These are phyloP conservation scores for Ophiostoma australiae DNA, from an alignment of 2,329 filamentous ascomycete genomes.

Conservation along the genomic window DNA sequence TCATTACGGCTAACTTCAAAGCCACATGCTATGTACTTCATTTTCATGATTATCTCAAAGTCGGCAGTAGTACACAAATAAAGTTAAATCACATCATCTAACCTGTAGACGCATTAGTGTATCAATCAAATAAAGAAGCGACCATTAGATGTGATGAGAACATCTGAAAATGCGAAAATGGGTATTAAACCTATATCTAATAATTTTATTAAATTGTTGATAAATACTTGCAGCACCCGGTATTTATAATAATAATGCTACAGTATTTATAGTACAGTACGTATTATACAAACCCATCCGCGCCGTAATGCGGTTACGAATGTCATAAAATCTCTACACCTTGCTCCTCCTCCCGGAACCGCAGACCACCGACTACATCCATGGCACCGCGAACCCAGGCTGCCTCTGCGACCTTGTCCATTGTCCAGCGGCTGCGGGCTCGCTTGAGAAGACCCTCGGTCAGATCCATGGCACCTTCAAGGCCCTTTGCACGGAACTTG, in stretches of 20 bases:
- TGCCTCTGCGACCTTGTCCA: conserved; percentile 66
- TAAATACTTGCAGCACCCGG: neutral
- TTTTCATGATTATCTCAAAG: conserved; percentile 16
- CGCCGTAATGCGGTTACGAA: neutral
- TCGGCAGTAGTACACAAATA: neutral
- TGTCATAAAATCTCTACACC: conserved; percentile 46
- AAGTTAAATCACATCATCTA: neutral
- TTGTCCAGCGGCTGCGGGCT: conserved; percentile 68
- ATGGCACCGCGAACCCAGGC: conserved; percentile 77
- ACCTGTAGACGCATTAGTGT: too few species aligned
- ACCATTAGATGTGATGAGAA: too few species aligned
- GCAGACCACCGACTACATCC: conserved; percentile 57
- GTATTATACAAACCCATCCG: neutral
- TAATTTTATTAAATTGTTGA: neutral
- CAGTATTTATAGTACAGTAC: neutral
- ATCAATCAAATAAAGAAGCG: too few species aligned
- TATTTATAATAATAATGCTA: neutral
- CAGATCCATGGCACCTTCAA: conserved; percentile 71
- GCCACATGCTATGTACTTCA: conserved; percentile 30
- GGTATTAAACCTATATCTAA: neutral
- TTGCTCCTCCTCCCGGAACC: conserved; percentile 55
- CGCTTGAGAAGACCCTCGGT: conserved; percentile 83
- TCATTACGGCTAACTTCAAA: conserved; percentile 3
- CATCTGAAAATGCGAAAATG: neutral
- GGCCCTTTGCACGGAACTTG: conserved; percentile 58